These are phyloP conservation scores for Haplosporangium gracile DNA, from an alignment of 192 early-diverging fungal species.

Conservation along the genomic window DNA sequence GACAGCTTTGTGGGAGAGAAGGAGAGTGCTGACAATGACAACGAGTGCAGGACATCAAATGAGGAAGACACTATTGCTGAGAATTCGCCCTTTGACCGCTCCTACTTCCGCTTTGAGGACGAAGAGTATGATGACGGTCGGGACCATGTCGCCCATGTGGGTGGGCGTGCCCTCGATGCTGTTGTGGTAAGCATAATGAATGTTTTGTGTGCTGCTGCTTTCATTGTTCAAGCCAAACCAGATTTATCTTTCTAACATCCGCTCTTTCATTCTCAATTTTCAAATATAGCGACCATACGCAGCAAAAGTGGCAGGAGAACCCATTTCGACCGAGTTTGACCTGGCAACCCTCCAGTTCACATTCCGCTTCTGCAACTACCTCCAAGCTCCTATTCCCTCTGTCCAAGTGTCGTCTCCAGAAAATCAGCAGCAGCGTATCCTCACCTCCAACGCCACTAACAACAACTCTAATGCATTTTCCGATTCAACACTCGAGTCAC, in stretches of 20 bases:
- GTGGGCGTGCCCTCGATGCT: constrained; percentile 84
- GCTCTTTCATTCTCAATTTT: not conserved
- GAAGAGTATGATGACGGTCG: constrained; percentile 53
- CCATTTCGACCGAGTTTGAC: constrained; percentile 70
- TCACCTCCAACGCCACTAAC: not conserved
- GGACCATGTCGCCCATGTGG: constrained; percentile 68
- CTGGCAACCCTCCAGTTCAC: constrained; percentile 70
- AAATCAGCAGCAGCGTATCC: not conserved
- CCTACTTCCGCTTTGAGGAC: constrained; percentile 44
- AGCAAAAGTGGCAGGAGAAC: constrained; percentile 78
- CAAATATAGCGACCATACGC: constrained; percentile 78
- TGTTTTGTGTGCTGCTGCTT: not conserved
- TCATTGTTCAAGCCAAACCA: not conserved
- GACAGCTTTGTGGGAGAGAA: constrained; percentile 42
- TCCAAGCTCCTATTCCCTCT: constrained; percentile 46
- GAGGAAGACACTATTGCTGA: constrained; percentile 12
- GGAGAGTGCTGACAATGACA: not conserved
- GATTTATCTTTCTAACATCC: not conserved
- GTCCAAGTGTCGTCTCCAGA: constrained; percentile 16
- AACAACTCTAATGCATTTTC: not conserved
- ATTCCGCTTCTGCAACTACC: constrained; percentile 67
- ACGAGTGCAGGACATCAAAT: not conserved
- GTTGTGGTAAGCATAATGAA: constrained; percentile 65
- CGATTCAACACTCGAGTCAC: constrained; percentile 2
- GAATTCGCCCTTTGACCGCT: constrained; percentile 51